Evolutionary conservation across 2,329 filamentous ascomycete species (phyloP).

Genomic region (Fusarium subtropicale): DNA sequence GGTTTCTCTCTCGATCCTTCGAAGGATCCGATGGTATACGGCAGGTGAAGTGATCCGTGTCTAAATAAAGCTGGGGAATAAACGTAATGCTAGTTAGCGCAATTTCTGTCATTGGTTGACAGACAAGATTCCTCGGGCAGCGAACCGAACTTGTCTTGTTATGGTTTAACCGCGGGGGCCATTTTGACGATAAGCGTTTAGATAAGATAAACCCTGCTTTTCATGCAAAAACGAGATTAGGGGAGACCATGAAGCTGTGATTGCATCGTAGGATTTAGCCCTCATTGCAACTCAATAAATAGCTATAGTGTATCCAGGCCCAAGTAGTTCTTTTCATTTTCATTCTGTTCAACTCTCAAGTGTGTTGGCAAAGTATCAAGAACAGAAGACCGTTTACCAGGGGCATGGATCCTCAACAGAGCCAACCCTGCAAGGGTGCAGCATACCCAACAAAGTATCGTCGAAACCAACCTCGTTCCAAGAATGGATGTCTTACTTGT

Average conservation of each 20-base stretch:
- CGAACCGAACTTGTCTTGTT: neutral
- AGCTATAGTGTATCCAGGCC: neutral
- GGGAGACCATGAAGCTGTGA: neutral
- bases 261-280: neutral
- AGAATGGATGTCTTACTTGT: neutral
- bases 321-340: neutral
- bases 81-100: neutral
- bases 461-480: neutral
- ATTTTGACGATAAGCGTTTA: neutral
- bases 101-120: neutral
- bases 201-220: constrained; percentile 1
- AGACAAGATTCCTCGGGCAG: accelerated
- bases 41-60: neutral
- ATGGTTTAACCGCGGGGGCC: neutral
- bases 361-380: neutral
- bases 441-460: neutral
- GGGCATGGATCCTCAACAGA: neutral
- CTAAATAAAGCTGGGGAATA: neutral
- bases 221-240: neutral
- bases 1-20: neutral
- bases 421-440: neutral
- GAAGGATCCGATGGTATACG: neutral
- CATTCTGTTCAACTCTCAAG: neutral
- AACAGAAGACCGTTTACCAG: neutral
- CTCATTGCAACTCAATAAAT: neutral